These are phyloP conservation scores for Fagopyrum homotropicum DNA, from an alignment of 148 eudicot genomes.

Conservation along the genomic window DNA sequence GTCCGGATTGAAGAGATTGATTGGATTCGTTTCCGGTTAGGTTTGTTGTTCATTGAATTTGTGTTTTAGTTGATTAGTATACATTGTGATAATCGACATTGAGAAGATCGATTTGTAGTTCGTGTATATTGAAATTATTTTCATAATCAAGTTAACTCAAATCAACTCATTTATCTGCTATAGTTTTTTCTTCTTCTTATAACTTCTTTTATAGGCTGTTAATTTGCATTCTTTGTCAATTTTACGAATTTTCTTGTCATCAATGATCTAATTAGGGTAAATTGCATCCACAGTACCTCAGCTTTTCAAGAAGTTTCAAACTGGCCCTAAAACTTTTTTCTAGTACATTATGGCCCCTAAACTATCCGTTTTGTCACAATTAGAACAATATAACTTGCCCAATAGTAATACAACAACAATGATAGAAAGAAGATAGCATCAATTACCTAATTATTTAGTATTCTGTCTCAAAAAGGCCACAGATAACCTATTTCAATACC, in stretches of 20 bases:
- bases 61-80: not conserved
- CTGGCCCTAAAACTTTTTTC: too few species aligned
- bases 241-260: too few species aligned
- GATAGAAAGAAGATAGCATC: not conserved
- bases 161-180: not conserved
- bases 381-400: too few species aligned
- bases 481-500: not conserved
- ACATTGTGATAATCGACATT: not conserved
- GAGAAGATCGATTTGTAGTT: not conserved
- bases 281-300: too few species aligned
- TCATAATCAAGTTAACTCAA: not conserved
- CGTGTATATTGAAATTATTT: not conserved
- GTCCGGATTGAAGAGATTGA: constrained; percentile 5
- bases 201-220: too few species aligned
- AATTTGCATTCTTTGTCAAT: too few species aligned
- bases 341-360: too few species aligned
- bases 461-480: not conserved
- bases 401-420: not conserved
- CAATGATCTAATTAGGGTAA: too few species aligned
- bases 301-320: too few species aligned
- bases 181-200: too few species aligned
- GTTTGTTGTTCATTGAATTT: not conserved
- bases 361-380: too few species aligned
- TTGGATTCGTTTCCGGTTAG: constrained; percentile 6
- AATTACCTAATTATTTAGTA: not conserved